A percentile compares a stretch with the other conserved stretches of the same genome.
Evolutionary conservation across 1,139 yeast genomes (phyloP).

Genomic region (Saccharomyces hybrid): DNA sequence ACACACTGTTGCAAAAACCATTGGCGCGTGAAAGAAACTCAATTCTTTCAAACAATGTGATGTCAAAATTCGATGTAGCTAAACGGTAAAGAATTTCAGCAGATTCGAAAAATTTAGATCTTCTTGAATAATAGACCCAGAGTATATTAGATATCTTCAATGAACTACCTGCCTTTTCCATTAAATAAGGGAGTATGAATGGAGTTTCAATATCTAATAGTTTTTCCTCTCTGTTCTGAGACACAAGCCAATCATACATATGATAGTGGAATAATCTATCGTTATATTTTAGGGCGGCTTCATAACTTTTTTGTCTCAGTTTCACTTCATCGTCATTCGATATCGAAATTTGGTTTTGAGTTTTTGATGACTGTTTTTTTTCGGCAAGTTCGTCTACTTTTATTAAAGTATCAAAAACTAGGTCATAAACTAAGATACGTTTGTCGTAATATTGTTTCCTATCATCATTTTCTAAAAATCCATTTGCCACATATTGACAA

Average conservation of each 20-base stretch:
- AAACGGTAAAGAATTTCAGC: slow-evolving; percentile 73
- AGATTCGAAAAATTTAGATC: slow-evolving; percentile 72
- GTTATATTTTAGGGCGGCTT: slow-evolving; percentile 60
- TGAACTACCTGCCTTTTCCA: slow-evolving; percentile 60
- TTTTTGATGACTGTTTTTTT: slow-evolving; percentile 8
- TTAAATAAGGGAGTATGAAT: slow-evolving; percentile 67
- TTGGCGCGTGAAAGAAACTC: slow-evolving; percentile 88
- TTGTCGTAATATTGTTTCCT: slow-evolving; percentile 39
- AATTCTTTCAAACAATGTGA: slow-evolving; percentile 65
- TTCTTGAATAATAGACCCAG: slow-evolving; percentile 85
- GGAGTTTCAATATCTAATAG: slow-evolving; percentile 77
- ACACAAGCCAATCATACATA: slow-evolving; percentile 87
- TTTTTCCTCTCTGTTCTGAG: slow-evolving; percentile 69
- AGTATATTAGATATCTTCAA: slow-evolving; percentile 71
- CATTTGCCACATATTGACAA: slow-evolving; percentile 46
- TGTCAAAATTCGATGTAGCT: slow-evolving; percentile 65
- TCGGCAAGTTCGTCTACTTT: slow-evolving; percentile 65
- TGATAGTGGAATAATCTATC: slow-evolving; percentile 86
- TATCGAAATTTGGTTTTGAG: slow-evolving; percentile 4
- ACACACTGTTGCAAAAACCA: slow-evolving; percentile 83
- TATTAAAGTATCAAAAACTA: slow-evolving; percentile 67
- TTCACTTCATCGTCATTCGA: slow-evolving; percentile 43
- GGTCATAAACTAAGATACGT: slow-evolving; percentile 56
- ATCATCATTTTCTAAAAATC: slow-evolving; percentile 42
- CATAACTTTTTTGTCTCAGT: slow-evolving; percentile 65